These are phyloP conservation scores for Friedmanniomyces endolithicus DNA, from an alignment of 495 filamentous ascomycete genomes.

Conservation along the genomic window DNA sequence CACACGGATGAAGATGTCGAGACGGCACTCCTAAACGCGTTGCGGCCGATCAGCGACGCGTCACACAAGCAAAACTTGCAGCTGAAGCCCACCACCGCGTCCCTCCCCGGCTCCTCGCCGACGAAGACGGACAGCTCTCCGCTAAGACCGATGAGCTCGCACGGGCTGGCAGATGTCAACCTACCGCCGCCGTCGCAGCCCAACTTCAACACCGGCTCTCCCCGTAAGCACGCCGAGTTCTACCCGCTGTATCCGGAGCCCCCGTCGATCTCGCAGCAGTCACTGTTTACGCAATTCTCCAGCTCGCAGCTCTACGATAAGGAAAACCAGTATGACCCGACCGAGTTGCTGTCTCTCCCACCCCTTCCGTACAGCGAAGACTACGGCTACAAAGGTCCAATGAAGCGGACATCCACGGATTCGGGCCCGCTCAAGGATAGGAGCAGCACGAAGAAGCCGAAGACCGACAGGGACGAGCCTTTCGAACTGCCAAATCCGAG, in stretches of 20 bases:
- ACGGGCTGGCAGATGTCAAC: conserved; percentile 44
- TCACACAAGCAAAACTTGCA: conserved; percentile 37
- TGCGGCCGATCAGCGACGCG: conserved; percentile 35
- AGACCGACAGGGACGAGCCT: conserved; percentile 25
- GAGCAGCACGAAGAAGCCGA: conserved; percentile 47
- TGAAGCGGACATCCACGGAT: conserved; percentile 61
- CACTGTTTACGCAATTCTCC: conserved; percentile 50
- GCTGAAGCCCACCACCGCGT: conserved; percentile 21
- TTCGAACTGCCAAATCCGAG: conserved; percentile 53
- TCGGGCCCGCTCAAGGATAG: conserved; percentile 63
- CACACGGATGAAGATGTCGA: conserved; percentile 32
- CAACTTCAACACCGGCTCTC: conserved; percentile 68
- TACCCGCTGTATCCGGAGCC: conserved; percentile 22
- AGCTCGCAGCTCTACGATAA: conserved; percentile 41
- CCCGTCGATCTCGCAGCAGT: conserved; percentile 34
- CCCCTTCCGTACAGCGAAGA: conserved; percentile 15
- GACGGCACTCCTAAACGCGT: conserved; percentile 39
- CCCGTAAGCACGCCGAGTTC: conserved; percentile 50
- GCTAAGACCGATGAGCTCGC: conserved; percentile 26
- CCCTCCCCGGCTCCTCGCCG: conserved; percentile 20
- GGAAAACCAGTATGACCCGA: conserved; percentile 50
- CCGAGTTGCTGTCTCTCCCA: conserved; percentile 9
- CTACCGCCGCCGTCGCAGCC: conserved; percentile 59
- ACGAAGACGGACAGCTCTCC: conserved; percentile 28
- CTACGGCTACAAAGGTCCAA: conserved; percentile 45